Evolutionary conservation across 2,329 filamentous ascomycete species (phyloP).

Genomic region (Claviceps cyperi): DNA sequence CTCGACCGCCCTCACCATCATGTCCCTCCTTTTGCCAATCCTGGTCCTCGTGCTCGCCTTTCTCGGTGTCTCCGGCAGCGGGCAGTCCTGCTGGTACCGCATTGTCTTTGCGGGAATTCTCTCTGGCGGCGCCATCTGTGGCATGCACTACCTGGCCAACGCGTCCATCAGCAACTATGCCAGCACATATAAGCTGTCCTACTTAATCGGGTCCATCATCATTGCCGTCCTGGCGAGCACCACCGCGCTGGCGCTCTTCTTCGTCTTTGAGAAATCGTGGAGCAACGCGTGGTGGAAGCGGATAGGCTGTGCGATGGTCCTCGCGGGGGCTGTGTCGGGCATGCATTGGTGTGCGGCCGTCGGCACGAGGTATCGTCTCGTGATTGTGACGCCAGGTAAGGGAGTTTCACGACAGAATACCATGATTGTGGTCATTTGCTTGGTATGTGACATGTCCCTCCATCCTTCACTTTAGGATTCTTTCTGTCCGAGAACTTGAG

Average conservation of each 20-base stretch:
- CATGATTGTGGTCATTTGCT: constrained; percentile 51
- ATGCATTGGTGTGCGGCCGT: constrained; percentile 75
- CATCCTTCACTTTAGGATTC: not conserved
- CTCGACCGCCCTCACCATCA: constrained; percentile 51
- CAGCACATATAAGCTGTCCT: constrained; percentile 41
- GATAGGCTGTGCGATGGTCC: constrained; percentile 45
- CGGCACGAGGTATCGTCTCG: constrained; percentile 51
- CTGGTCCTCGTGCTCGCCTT: constrained; percentile 62
- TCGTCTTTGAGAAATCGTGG: constrained; percentile 61
- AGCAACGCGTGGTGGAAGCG: constrained; percentile 66
- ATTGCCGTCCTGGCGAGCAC: constrained; percentile 60
- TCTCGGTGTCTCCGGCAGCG: constrained; percentile 47
- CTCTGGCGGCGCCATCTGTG: constrained; percentile 61
- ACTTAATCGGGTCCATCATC: constrained; percentile 51
- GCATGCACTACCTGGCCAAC: constrained; percentile 78
- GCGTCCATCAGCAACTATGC: constrained; percentile 63
- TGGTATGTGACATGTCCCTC: constrained; percentile 33
- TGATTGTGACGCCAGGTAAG: constrained; percentile 19
- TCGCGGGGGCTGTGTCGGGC: constrained; percentile 63
- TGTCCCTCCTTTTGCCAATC: constrained; percentile 68
- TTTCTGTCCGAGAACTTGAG: not conserved
- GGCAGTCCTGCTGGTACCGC: constrained; percentile 39
- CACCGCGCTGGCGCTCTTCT: constrained; percentile 58
- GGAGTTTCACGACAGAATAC: constrained; percentile 7
- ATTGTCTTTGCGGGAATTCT: constrained; percentile 49